phyloP scores from a whole-genome alignment of 2,329 filamentous ascomycete species.

The Colletotrichum sp. region DNA sequence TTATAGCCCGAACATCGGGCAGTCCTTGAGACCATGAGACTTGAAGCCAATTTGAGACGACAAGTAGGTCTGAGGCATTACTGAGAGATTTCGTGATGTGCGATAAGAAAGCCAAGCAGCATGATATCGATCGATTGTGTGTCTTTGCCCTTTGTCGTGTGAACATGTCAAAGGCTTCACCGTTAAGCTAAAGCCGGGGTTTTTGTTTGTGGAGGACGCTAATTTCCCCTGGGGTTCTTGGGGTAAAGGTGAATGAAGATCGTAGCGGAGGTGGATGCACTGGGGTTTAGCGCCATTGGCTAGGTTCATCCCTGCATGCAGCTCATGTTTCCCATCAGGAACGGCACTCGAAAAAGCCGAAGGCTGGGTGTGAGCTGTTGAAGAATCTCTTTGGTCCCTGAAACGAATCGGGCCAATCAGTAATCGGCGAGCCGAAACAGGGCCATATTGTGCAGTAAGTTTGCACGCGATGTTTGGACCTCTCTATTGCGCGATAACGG shows the following conservation, averaged over 20 bases:
- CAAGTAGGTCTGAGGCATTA: not conserved
- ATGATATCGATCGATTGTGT: not conserved
- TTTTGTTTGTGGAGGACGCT: not conserved
- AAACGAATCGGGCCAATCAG: not conserved
- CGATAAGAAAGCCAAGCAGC: not conserved
- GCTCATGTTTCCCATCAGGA: not conserved
- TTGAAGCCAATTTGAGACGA: not conserved
- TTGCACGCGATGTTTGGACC: not conserved
- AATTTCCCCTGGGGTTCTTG: not conserved
- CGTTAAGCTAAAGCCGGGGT: not conserved
- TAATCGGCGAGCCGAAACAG: not conserved
- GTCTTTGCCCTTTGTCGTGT: rapidly evolving
- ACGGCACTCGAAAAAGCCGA: not conserved
- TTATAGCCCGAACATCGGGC: not conserved
- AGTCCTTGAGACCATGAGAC: not conserved
- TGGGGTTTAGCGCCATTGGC: not conserved
- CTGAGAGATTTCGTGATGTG: not conserved
- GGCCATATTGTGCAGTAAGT: not conserved
- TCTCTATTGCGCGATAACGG: not conserved
- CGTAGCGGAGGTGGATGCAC: not conserved
- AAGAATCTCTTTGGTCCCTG: not conserved
- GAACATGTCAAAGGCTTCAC: not conserved
- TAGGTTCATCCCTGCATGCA: not conserved
- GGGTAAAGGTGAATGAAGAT: not conserved
- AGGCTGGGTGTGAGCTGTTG: not conserved